Conservation (phyloP, 495 filamentous ascomycete species). For the Talaromyces borbonicus region DNA sequence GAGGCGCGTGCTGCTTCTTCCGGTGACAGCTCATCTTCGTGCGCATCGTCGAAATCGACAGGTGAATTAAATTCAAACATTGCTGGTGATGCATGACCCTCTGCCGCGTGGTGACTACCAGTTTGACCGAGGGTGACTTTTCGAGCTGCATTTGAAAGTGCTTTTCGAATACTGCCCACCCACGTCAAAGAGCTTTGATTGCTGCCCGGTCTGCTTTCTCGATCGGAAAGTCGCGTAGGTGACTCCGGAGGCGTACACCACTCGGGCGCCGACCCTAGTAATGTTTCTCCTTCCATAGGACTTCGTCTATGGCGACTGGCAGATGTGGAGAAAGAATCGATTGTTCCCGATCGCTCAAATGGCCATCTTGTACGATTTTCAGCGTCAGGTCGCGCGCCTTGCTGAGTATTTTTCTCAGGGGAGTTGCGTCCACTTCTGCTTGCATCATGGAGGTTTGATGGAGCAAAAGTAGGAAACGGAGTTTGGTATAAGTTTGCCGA, state of each 20-base stretch:
- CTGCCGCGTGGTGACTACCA: slow-evolving; percentile 6
- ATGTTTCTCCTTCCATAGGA: slow-evolving; percentile 54
- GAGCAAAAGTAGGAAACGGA: slow-evolving; percentile 4
- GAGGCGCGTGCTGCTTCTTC: slow-evolving; percentile 42
- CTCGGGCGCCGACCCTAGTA: slow-evolving; percentile 39
- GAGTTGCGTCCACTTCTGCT: slow-evolving; percentile 19
- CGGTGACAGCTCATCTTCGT: slow-evolving; percentile 5
- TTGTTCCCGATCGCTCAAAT: slow-evolving; percentile 29
- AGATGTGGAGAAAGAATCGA: slow-evolving; percentile 58
- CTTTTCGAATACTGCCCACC: slow-evolving; percentile 48
- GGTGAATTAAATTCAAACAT: not conserved
- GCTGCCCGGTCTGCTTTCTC: slow-evolving; percentile 22
- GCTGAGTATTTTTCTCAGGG: slow-evolving; percentile 4
- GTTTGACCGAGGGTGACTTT: slow-evolving; percentile 12
- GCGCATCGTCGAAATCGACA: slow-evolving; percentile 2
- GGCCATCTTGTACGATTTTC: slow-evolving; percentile 14
- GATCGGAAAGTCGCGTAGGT: slow-evolving; percentile 13
- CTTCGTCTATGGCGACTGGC: slow-evolving; percentile 46
- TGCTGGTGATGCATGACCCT: not conserved
- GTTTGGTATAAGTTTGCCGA: slow-evolving; percentile 13
- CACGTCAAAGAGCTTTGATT: slow-evolving; percentile 35
- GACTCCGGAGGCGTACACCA: slow-evolving; percentile 12
- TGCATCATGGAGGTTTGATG: not conserved
- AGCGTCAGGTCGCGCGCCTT: slow-evolving; percentile 7
- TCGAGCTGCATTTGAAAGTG: slow-evolving; percentile 33